phyloP scores from a whole-genome alignment of 164 flowering plant genomes.

The Nymphaea thermarum region DNA sequence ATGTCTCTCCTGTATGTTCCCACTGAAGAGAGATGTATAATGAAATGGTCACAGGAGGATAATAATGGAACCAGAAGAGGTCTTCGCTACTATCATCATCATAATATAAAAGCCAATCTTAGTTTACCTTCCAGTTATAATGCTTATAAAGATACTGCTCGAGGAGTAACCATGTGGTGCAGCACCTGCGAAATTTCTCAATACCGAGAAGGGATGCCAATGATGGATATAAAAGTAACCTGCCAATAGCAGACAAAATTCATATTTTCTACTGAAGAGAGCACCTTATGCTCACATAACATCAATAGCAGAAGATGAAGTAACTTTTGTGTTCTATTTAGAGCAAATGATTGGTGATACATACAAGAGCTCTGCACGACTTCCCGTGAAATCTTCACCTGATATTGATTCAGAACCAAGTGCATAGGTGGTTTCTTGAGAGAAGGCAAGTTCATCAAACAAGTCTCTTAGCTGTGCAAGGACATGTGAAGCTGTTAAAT shows the following conservation, averaged over 20 bases:
- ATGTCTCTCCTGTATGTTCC: constrained; percentile 63
- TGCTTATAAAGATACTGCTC: constrained; percentile 72
- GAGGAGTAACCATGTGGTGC: constrained; percentile 93
- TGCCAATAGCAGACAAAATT: constrained; percentile 19
- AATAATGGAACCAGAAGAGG: too few relatives aligned
- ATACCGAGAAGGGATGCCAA: constrained; percentile 94
- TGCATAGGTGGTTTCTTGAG: constrained; percentile 31
- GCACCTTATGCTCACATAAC: too few relatives aligned
- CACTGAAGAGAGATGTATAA: constrained; percentile 44
- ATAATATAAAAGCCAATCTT: too few relatives aligned
- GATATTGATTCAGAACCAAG: constrained; percentile 30
- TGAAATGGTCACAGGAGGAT: neutral
- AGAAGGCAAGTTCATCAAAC: constrained; percentile 88
- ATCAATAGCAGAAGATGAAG: too few relatives aligned
- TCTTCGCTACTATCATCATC: too few relatives aligned
- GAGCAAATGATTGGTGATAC: constrained; percentile 13
- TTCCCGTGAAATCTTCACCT: constrained; percentile 33
- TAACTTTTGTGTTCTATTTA: too few relatives aligned
- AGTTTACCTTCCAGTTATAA: constrained; percentile 80
- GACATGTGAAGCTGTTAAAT: constrained; percentile 59
- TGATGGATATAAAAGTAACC: constrained; percentile 81
- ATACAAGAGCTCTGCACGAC: constrained; percentile 89
- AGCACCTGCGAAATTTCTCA: constrained; percentile 87
- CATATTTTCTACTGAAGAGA: too few relatives aligned
- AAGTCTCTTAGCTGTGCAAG: constrained; percentile 81